Evolutionary conservation across 2,329 filamentous ascomycete species (phyloP).

Genomic region (Ceratocystis variospora): DNA sequence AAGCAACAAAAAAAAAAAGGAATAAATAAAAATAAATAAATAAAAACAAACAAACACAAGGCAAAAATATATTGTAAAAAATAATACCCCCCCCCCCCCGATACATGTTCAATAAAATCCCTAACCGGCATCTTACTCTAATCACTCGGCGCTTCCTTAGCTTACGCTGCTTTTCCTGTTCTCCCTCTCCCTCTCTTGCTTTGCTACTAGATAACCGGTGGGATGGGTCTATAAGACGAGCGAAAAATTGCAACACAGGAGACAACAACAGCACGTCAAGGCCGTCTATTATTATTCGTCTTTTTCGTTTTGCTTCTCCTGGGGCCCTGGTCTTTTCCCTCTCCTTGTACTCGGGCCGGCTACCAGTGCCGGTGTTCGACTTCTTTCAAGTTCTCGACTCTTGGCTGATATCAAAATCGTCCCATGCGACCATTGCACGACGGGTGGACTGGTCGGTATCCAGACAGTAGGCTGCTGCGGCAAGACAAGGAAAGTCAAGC

Average conservation of each 20-base stretch:
- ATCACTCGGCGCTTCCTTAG: not conserved
- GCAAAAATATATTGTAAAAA: not conserved
- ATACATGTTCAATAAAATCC: too few relatives aligned
- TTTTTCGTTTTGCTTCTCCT: not conserved
- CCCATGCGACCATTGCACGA: not conserved
- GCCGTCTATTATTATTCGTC: not conserved
- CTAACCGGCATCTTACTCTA: too few relatives aligned
- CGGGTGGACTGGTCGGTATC: not conserved
- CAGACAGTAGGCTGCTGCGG: not conserved
- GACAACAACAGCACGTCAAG: not conserved
- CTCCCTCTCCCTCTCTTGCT: not conserved
- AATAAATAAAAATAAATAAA: not conserved
- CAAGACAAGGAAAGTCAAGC: not conserved
- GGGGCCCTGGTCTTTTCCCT: not conserved
- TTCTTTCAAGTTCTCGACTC: not conserved
- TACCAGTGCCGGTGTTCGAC: not conserved
- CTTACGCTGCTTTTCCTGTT: not conserved
- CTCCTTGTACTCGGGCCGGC: not conserved
- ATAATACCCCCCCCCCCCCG: not conserved
- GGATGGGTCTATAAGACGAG: not conserved
- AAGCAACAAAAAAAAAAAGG: not conserved
- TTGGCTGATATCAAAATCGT: constrained; percentile 1
- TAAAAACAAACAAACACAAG: not conserved
- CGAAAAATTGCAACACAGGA: not conserved
- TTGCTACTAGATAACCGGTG: not conserved